Evolutionary conservation across 2,329 filamentous ascomycete genomes (phyloP).

Genomic region (Fonsecaea multimorphosa): DNA sequence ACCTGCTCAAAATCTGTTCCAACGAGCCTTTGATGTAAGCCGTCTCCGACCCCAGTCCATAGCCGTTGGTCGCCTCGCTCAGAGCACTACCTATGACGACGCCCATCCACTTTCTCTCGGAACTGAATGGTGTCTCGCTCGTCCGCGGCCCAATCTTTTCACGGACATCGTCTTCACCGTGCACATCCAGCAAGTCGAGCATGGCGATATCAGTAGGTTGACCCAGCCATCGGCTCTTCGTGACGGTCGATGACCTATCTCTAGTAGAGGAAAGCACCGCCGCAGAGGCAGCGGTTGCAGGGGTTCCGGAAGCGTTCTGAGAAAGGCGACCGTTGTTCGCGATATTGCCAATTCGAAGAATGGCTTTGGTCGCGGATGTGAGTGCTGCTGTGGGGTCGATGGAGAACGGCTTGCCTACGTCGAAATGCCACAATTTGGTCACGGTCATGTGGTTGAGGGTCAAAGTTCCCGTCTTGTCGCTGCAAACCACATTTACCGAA

Average conservation of each 20-base stretch:
- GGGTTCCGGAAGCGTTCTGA: conserved; percentile 71
- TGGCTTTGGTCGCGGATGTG: conserved; percentile 75
- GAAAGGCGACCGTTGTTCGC: conserved; percentile 91
- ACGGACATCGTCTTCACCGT: conserved; percentile 89
- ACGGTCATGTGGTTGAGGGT: conserved; percentile 99
- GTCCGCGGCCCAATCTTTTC: conserved; percentile 82
- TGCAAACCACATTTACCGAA: conserved; percentile 99
- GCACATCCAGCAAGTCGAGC: conserved; percentile 87
- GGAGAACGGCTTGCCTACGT: conserved; percentile 64
- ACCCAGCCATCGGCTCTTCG: conserved; percentile 89
- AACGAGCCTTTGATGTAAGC: conserved; percentile 96
- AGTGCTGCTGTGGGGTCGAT: conserved; percentile 64
- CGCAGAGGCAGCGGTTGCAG: conserved; percentile 72
- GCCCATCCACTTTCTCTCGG: conserved; percentile 99
- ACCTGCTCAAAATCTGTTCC: conserved; percentile 82
- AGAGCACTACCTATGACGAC: conserved; percentile 71
- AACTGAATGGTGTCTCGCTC: conserved; percentile 92
- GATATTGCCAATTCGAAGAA: conserved; percentile 91
- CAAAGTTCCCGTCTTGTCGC: conserved; percentile 95
- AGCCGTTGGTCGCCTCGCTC: conserved; percentile 57
- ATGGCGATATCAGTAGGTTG: conserved; percentile 98
- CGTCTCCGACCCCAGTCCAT: conserved; percentile 71
- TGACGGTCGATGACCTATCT: conserved; percentile 63
- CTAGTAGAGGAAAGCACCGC: conserved; percentile 87
- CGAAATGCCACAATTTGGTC: conserved; percentile 95